Evolutionary conservation across 441 rosid species (phyloP).

Genomic region (Eugenia klotzschiana): DNA sequence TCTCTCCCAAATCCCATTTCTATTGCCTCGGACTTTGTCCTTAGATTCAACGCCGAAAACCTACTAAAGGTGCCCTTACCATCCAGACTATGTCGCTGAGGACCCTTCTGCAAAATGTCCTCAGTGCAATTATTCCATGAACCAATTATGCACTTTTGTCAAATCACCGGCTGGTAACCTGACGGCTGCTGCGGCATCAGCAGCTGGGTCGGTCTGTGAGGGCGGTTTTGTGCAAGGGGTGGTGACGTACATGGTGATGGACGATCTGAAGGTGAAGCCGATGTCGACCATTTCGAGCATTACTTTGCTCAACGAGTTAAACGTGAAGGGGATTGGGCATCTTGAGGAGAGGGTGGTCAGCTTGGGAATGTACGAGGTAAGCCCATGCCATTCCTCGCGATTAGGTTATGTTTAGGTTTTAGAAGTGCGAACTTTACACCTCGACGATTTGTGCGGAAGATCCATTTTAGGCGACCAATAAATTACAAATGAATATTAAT

Average conservation of each 20-base stretch:
- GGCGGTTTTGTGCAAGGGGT: conserved; percentile 8
- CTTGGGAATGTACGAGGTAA: conserved; percentile 1
- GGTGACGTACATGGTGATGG: conserved; percentile 9
- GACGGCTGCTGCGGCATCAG: neutral
- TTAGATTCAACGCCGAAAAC: neutral
- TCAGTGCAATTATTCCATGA: neutral
- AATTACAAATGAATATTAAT: neutral
- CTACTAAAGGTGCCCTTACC: neutral
- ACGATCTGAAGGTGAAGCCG: neutral
- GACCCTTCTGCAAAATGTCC: neutral
- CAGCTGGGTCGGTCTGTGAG: neutral
- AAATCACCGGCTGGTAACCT: neutral
- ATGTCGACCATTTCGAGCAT: neutral
- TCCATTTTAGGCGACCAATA: neutral
- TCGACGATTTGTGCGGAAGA: neutral
- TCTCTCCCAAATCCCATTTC: neutral
- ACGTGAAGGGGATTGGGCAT: neutral
- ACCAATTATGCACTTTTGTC: neutral
- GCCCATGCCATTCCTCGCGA: neutral
- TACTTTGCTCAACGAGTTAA: neutral
- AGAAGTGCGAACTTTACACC: neutral
- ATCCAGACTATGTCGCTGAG: neutral
- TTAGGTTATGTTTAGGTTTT: neutral
- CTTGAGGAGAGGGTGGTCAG: neutral
- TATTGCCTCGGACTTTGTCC: neutral